Base-by-base conservation (phyloP, 202 grass and related monocot species). In the Cymbopogon flexuosus region DNA sequence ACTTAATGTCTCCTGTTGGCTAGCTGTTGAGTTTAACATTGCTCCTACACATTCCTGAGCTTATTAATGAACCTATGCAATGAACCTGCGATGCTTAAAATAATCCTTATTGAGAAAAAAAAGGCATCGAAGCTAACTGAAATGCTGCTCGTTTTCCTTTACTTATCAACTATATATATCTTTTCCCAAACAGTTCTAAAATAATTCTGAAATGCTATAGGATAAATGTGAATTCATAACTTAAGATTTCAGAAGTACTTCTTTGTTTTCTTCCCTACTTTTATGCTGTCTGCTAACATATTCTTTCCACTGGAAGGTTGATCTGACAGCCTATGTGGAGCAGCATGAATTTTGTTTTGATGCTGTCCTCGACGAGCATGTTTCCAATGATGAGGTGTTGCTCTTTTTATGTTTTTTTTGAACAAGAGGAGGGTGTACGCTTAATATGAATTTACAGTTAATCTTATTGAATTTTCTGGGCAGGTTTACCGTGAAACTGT, bases 401-500 rank as follows among this genome's bases (percentile, higher is more conserved):
- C 27, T 27, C 27, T 82, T 86, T 10, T 69, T 74, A 62, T 8
- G 5, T 35, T 8, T 18, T 65, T 68, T 19, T 10, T 24, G 22
- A 57, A 57, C 52, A 57, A 57, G 19, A 57, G 8, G 52, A 57
- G 46, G 12, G 0, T 81, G 47, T 59, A 22, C 2, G 58, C 39
- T 81, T 23, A 59, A 22, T 12, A 41, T 16, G 10, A 80, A 62
- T 69, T 85, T 47, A 83, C 24, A 27, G 46, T 81, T 73, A 85
- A 47, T 30, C 14, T 54, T 78, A 58, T 59, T 65, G 64, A 51
- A 43, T 84, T 86, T 31, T 88, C 16, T 83, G 85, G 72, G 73
- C 89, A 98, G 96, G 96, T 99, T 41, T 99, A 99, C 72, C 86
- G 83, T 11, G 96, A 85, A 71, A 99, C 96, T 11, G 96, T 99